Evolutionary conservation across 257 asterid species (phyloP).

Genomic region (Coffea canephora): DNA sequence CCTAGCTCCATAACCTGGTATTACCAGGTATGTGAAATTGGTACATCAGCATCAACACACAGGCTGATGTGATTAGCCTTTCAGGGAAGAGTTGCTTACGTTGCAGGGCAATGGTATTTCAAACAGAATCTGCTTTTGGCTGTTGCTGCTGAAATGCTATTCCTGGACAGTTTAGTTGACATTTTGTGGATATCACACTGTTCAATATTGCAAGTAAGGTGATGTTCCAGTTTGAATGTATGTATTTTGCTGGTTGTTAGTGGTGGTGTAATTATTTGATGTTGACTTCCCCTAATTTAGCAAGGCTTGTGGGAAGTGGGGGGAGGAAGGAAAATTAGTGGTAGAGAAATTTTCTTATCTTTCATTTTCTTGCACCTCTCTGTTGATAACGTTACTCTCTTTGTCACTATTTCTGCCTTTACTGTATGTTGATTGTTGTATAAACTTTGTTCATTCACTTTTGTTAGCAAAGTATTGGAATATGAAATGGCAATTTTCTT

Average conservation of each 20-base stretch:
- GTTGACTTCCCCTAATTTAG: neutral
- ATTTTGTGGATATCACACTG: neutral
- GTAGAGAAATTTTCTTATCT: no score
- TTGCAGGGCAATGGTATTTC: neutral
- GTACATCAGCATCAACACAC: neutral
- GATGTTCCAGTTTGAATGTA: neutral
- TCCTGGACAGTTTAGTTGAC: neutral
- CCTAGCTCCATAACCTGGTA: neutral
- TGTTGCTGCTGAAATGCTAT: neutral
- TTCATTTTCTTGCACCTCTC: neutral
- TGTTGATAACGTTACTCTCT: neutral
- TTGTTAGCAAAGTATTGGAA: neutral
- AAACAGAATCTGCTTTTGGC: neutral
- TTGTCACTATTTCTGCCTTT: neutral
- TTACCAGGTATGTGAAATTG: neutral
- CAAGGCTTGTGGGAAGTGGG: neutral
- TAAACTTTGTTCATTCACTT: neutral
- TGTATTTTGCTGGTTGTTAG: neutral
- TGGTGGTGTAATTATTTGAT: neutral
- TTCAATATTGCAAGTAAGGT: neutral
- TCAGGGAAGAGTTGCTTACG: neutral
- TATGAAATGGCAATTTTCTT: neutral
- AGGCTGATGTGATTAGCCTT: neutral
- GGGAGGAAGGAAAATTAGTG: neutral
- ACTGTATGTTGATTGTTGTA: no score